phyloP scores from a whole-genome alignment of 345 rosid genomes.

The Lepidium didymum region DNA sequence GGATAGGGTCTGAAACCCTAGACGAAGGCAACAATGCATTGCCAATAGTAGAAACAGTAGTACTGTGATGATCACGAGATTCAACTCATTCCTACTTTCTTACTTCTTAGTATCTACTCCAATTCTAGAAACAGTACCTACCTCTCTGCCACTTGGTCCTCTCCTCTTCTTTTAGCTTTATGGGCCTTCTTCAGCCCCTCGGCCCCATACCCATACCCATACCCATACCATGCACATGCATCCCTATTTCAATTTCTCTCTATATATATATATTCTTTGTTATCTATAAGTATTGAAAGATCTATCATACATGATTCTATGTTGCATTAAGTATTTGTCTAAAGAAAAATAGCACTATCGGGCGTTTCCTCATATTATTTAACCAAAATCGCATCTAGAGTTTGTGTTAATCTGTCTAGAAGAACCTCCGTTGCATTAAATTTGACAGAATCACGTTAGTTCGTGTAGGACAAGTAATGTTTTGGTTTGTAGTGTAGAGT shows the following conservation, averaged over 20 bases:
- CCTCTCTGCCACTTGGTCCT: slow-evolving; percentile 28
- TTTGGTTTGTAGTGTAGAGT: slow-evolving; percentile 19
- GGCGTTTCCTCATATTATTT: not conserved
- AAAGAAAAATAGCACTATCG: not conserved
- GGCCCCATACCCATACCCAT: slow-evolving; percentile 31
- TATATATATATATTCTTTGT: too few species aligned
- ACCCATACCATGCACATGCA: slow-evolving; percentile 34
- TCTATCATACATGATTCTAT: not conserved
- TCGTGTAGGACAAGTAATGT: not conserved
- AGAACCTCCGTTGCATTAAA: not conserved
- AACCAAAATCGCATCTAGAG: not conserved
- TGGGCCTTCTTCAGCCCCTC: slow-evolving; percentile 16
- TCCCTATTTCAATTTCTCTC: not conserved
- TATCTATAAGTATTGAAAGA: too few species aligned
- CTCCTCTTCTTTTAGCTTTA: slow-evolving; percentile 22
- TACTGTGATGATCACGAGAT: slow-evolving; percentile 31
- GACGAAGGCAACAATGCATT: slow-evolving; percentile 25
- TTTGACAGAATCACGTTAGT: not conserved
- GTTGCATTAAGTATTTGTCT: not conserved
- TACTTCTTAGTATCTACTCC: slow-evolving; percentile 29
- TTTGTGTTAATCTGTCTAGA: not conserved
- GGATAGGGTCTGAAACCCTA: slow-evolving; percentile 32
- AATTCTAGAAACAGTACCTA: slow-evolving; percentile 29
- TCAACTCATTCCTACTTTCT: slow-evolving; percentile 30
- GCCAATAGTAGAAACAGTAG: slow-evolving; percentile 31